These are phyloP conservation scores for Pseudoneurospora amorphoporcata DNA, from an alignment of 495 filamentous ascomycete species.

Conservation along the genomic window DNA sequence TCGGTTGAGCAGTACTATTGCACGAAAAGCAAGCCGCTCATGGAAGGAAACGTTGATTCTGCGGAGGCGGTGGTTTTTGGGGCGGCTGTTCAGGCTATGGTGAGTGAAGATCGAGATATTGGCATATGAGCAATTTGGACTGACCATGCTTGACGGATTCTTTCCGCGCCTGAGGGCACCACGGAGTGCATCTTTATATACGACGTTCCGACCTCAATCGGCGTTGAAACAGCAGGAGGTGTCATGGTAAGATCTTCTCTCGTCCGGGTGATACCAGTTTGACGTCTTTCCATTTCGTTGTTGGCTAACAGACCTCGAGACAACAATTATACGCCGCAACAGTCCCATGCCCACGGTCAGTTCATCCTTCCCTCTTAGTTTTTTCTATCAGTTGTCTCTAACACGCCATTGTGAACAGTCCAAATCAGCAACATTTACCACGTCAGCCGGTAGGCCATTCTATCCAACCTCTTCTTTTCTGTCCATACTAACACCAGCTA, in stretches of 20 bases:
- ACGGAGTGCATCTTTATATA: conserved; percentile 54
- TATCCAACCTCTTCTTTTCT: background rate
- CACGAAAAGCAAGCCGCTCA: conserved; percentile 60
- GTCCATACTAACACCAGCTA: background rate
- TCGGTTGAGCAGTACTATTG: conserved; percentile 94
- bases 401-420: conserved; percentile 20
- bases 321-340: conserved; percentile 80
- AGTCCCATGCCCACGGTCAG: conserved; percentile 68
- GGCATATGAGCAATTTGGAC: background rate
- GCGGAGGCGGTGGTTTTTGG: conserved; percentile 94
- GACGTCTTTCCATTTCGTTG: background rate
- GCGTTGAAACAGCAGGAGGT: conserved; percentile 92
- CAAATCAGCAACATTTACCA: conserved; percentile 91
- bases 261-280: background rate
- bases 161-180: conserved; percentile 51
- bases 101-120: conserved; percentile 3
- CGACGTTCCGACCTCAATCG: conserved; percentile 86
- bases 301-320: conserved; percentile 27
- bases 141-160: conserved; percentile 24
- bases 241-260: conserved; percentile 45
- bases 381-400: background rate
- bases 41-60: conserved; percentile 62
- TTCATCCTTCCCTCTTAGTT: background rate
- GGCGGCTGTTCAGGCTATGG: conserved; percentile 86
- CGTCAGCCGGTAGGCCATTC: conserved; percentile 44